These are phyloP conservation scores for Stenogyne calaminthoides DNA, from an alignment of 305 asterid species.

Conservation along the genomic window DNA sequence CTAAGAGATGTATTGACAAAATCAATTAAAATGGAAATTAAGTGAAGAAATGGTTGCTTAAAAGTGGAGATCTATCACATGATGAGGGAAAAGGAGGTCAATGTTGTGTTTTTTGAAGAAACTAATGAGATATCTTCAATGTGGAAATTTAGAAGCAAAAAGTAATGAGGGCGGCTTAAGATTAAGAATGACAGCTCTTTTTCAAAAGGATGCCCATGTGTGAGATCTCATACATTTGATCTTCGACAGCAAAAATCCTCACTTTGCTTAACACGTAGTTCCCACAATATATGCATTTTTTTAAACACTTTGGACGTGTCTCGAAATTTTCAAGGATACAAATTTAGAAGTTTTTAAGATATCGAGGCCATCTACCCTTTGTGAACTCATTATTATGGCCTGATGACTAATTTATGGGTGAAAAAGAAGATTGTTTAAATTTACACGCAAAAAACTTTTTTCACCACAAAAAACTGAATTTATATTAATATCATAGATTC, in stretches of 20 bases:
- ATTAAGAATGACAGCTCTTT: slow-evolving; percentile 42
- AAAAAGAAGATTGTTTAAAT: no score
- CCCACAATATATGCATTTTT: slow-evolving; percentile 12
- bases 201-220: slow-evolving; percentile 53
- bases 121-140: neutral
- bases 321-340: slow-evolving; percentile 19
- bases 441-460: no score
- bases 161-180: slow-evolving; percentile 30
- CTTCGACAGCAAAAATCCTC: slow-evolving; percentile 38
- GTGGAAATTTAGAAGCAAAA: slow-evolving; percentile 23
- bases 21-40: neutral
- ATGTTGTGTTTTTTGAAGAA: slow-evolving; percentile 34
- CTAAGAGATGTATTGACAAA: slow-evolving; percentile 15
- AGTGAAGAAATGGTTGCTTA: slow-evolving; percentile 38
- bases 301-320: neutral
- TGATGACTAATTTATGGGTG: no score
- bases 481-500: no score
- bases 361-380: neutral
- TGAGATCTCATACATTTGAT: slow-evolving; percentile 56
- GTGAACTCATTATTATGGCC: neutral
- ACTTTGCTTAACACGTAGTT: slow-evolving; percentile 50
- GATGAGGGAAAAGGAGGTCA: slow-evolving; percentile 31
- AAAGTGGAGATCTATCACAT: slow-evolving; percentile 32
- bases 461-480: no score
- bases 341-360: neutral